Percentiles rank a stretch among this genome's conserved stretches.
phyloP scores from a whole-genome alignment of 164 flowering plant genomes.

The Aristolochia fimbriata region DNA sequence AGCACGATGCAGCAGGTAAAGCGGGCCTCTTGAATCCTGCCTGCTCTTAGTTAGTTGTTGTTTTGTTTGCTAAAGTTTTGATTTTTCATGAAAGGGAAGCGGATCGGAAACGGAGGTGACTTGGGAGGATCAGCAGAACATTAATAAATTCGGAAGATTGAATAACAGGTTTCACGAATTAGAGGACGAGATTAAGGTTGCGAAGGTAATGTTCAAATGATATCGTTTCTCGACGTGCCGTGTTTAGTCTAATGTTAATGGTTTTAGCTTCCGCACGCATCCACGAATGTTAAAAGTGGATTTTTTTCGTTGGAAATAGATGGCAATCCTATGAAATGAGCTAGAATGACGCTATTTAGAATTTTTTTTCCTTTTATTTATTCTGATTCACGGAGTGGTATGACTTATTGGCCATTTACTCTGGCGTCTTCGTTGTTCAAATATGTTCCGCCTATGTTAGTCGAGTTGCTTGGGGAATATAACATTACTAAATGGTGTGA shows the following conservation, averaged over 20 bases:
- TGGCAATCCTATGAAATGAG: too few species aligned
- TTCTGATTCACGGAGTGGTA: too few species aligned
- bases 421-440: too few species aligned
- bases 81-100: conserved; percentile 23
- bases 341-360: too few species aligned
- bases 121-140: conserved; percentile 98
- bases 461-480: too few species aligned
- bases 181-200: conserved; percentile 73
- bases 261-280: neutral
- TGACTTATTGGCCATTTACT: too few species aligned
- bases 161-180: conserved; percentile 88
- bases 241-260: neutral
- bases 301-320: too few species aligned
- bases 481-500: too few species aligned
- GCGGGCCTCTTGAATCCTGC: neutral
- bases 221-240: neutral
- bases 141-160: conserved; percentile 77
- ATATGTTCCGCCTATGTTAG: too few species aligned
- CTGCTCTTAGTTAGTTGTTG: neutral
- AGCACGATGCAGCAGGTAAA: conserved; percentile 13
- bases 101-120: conserved; percentile 80
- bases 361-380: too few species aligned
- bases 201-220: conserved; percentile 32
- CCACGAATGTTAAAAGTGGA: too few species aligned
- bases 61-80: neutral